Conservation (phyloP, 2,329 filamentous ascomycete species). For the Fusarium nurragi region DNA sequence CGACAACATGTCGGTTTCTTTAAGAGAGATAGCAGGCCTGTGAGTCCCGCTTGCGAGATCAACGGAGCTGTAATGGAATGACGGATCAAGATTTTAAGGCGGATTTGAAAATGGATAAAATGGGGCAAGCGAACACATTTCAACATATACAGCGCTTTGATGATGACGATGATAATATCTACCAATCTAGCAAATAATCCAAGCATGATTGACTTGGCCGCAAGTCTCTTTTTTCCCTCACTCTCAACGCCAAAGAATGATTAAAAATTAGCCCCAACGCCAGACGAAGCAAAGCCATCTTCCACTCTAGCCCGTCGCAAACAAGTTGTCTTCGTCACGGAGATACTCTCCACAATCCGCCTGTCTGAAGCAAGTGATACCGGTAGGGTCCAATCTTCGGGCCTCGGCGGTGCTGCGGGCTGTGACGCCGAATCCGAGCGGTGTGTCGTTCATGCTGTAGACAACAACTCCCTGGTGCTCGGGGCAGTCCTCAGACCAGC, state of each 20-base stretch:
- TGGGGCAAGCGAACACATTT: constrained; percentile 35
- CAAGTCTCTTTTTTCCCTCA: constrained; percentile 29
- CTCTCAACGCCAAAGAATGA: constrained; percentile 38
- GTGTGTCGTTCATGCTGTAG: constrained; percentile 90
- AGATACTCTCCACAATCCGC: constrained; percentile 95
- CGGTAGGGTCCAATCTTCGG: constrained; percentile 86
- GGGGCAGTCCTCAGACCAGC: constrained; percentile 90
- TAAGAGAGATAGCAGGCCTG: constrained; percentile 61
- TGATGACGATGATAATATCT: constrained; percentile 34
- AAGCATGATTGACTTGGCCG: constrained; percentile 29
- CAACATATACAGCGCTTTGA: constrained; percentile 37
- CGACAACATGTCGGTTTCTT: constrained; percentile 88
- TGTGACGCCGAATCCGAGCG: constrained; percentile 92
- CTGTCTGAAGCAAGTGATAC: constrained; percentile 88
- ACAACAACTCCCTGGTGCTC: constrained; percentile 94
- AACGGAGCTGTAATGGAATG: constrained; percentile 36
- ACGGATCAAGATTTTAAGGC: not conserved
- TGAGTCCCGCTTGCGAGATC: constrained; percentile 55
- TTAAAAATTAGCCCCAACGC: constrained; percentile 42
- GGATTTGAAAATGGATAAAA: constrained; percentile 18
- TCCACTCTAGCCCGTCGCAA: constrained; percentile 59
- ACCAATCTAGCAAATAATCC: constrained; percentile 37
- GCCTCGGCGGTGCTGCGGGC: constrained; percentile 87
- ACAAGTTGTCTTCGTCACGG: constrained; percentile 78
- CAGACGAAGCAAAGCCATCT: constrained; percentile 23